phyloP scores from a whole-genome alignment of 139 green algal species.

The Protoeuglena noctilucae region DNA sequence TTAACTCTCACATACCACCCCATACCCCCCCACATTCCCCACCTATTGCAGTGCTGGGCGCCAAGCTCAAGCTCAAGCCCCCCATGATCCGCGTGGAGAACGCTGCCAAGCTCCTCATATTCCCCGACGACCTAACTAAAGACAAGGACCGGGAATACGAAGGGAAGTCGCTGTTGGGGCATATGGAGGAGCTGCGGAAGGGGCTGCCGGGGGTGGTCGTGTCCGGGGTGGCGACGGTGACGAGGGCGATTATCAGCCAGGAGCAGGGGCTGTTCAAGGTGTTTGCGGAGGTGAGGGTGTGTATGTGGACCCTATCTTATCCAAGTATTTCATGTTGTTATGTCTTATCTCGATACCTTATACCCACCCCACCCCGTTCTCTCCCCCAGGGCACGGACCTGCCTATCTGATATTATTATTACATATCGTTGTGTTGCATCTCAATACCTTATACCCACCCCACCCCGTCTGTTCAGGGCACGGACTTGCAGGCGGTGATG shows the following conservation, averaged over 20 bases:
- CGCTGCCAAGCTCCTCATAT: slow-evolving; percentile 17
- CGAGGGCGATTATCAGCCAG: slow-evolving; percentile 79
- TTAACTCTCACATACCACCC: too few species aligned
- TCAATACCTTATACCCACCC: neutral
- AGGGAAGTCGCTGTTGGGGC: neutral
- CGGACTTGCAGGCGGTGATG: slow-evolving; percentile 60
- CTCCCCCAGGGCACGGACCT: slow-evolving; percentile 25
- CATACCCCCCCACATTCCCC: too few species aligned
- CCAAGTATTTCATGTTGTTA: neutral
- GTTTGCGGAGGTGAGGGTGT: slow-evolving; percentile 67
- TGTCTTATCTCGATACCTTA: neutral
- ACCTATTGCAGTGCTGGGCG: slow-evolving; percentile 7
- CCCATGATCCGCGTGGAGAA: slow-evolving; percentile 20
- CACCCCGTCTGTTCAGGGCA: slow-evolving; percentile 27
- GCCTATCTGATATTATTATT: neutral
- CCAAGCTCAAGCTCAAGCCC: slow-evolving; percentile 65
- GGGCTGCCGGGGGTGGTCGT: slow-evolving; percentile 58
- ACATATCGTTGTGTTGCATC: neutral
- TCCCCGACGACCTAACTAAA: slow-evolving; percentile 13
- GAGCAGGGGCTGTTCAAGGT: slow-evolving; percentile 36
- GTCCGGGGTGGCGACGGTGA: slow-evolving; percentile 67
- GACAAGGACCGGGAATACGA: slow-evolving; percentile 4
- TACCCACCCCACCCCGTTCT: neutral
- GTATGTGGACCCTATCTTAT: too few species aligned
- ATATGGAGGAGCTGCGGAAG: slow-evolving; percentile 17